Conservation (phyloP, 1,284 basidiomycete genomes). For the Ustilago lituana region DNA sequence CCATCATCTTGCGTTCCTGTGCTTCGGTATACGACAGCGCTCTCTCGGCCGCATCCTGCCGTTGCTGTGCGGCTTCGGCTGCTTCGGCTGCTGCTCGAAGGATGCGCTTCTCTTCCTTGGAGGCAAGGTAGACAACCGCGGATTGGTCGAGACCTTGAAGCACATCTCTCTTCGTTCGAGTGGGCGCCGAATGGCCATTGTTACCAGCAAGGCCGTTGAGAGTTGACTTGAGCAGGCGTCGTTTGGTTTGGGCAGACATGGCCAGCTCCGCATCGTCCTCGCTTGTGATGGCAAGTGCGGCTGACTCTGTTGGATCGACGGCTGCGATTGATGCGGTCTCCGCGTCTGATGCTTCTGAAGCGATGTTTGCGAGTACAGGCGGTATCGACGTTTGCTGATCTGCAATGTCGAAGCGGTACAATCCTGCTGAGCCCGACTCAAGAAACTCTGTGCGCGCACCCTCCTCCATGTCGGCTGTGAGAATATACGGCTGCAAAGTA, state of each 20-base stretch:
- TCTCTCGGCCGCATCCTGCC: slow-evolving; percentile 12
- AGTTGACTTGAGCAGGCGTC: slow-evolving; percentile 30
- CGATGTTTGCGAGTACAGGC: slow-evolving; percentile 7
- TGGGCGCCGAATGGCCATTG: neutral
- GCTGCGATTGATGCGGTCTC: slow-evolving; percentile 6
- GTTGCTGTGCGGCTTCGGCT: slow-evolving; percentile 11
- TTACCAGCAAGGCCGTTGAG: slow-evolving; percentile 5
- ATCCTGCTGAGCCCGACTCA: slow-evolving; percentile 13
- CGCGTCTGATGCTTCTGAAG: neutral
- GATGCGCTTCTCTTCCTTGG: slow-evolving; percentile 40
- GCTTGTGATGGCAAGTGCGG: slow-evolving; percentile 1
- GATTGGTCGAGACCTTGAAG: slow-evolving; percentile 27
- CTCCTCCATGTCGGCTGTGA: slow-evolving; percentile 5
- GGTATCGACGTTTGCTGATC: slow-evolving; percentile 26
- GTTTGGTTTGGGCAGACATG: slow-evolving; percentile 32
- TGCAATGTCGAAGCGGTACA: slow-evolving; percentile 37
- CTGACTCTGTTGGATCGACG: slow-evolving; percentile 15
- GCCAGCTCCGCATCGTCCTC: slow-evolving; percentile 8
- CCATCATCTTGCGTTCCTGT: slow-evolving; percentile 32
- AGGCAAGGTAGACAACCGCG: slow-evolving; percentile 30
- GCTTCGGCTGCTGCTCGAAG: slow-evolving; percentile 36
- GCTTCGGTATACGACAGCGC: slow-evolving; percentile 18
- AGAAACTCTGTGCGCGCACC: slow-evolving; percentile 3
- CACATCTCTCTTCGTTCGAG: slow-evolving; percentile 19
- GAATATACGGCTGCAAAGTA: slow-evolving; percentile 20